phyloP scores from a whole-genome alignment of 2,329 filamentous ascomycete species.

The Fusarium temperatum region DNA sequence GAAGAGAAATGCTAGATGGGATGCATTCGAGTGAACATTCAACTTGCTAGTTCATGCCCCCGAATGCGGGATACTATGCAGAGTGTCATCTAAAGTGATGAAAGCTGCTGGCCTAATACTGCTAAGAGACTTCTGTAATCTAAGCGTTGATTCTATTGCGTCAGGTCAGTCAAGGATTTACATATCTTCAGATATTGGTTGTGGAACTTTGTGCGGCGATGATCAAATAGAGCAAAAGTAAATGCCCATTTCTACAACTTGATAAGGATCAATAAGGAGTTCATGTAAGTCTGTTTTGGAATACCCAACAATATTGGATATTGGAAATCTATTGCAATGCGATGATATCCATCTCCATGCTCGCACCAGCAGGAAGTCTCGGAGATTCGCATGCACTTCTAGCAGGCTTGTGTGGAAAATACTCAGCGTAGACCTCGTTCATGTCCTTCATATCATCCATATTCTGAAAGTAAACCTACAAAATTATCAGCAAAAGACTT shows the following conservation, averaged over 20 bases:
- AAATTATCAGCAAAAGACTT: not conserved
- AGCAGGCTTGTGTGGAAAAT: conserved; percentile 31
- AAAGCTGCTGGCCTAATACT: not conserved
- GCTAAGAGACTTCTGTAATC: not conserved
- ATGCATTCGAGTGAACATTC: not conserved
- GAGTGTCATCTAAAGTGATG: no score
- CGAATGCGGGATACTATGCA: no score
- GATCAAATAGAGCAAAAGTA: not conserved
- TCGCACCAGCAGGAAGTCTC: conserved; percentile 20
- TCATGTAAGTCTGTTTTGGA: not conserved
- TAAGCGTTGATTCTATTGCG: not conserved
- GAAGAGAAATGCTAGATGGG: not conserved
- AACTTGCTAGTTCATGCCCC: not conserved
- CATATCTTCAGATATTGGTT: no score
- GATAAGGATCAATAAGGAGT: not conserved
- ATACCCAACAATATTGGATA: no score
- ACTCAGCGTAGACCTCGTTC: conserved; percentile 26
- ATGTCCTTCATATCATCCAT: conserved; percentile 25
- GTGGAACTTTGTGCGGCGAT: not conserved
- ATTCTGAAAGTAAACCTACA: conserved; percentile 17
- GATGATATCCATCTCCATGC: conserved; percentile 29
- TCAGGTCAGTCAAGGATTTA: not conserved
- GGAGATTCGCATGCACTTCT: conserved; percentile 13
- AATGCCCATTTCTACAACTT: not conserved
- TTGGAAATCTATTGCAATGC: conserved; percentile 2